A percentile compares a stretch with the other conserved stretches of the same genome.
Conservation (phyloP, 768 basidiomycete genomes). For the Lentinula raphanica region DNA sequence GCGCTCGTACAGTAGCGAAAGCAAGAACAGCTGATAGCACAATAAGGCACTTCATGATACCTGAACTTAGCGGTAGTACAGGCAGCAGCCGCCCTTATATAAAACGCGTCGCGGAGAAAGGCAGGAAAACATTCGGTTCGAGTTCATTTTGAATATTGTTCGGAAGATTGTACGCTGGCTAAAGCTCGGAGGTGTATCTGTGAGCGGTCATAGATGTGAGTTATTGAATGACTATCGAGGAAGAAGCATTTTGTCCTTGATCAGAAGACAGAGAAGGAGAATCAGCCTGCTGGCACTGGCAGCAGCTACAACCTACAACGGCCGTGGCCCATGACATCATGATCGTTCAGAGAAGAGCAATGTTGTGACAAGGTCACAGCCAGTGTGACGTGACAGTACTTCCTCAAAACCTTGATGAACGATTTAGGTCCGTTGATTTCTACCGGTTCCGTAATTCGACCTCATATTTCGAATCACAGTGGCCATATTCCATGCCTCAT, state of each 20-base stretch:
- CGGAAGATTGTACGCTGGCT: background rate
- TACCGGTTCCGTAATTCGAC: background rate
- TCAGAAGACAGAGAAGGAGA: too few relatives aligned
- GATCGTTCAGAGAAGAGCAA: too few relatives aligned
- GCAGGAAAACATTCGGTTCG: background rate
- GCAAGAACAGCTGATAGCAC: background rate
- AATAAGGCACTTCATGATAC: background rate
- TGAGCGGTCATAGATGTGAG: background rate
- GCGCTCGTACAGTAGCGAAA: constrained; percentile 20
- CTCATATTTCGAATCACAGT: constrained; percentile 33
- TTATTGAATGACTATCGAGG: too few relatives aligned
- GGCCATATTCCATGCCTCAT: constrained; percentile 80
- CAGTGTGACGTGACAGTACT: background rate
- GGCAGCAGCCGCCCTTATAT: background rate
- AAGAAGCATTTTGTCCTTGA: too few relatives aligned
- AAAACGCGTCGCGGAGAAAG: background rate
- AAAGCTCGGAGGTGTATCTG: background rate
- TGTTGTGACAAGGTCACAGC: background rate
- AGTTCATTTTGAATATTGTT: background rate
- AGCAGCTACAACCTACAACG: too few relatives aligned
- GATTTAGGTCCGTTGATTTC: constrained; percentile 4
- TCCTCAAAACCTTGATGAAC: background rate
- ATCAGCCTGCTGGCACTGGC: too few relatives aligned
- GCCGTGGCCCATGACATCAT: too few relatives aligned
- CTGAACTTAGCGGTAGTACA: background rate